These are phyloP conservation scores for Fusarium compactum DNA, from an alignment of 2,329 filamentous ascomycete species.

Conservation along the genomic window DNA sequence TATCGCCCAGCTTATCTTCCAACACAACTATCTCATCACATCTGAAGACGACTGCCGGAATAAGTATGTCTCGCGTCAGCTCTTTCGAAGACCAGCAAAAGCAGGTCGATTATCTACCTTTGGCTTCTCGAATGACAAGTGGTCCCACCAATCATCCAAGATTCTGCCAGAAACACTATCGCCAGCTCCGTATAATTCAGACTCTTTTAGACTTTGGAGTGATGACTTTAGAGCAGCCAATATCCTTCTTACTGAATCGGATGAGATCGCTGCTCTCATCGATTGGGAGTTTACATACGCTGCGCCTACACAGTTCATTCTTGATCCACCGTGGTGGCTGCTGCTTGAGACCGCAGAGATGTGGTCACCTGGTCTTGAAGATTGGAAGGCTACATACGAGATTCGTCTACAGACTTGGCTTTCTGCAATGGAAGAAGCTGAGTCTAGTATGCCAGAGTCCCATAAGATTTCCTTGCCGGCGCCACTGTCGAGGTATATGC, in stretches of 20 bases:
- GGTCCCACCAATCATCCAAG: conserved; percentile 46
- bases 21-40: conserved; percentile 55
- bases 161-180: conserved; percentile 10
- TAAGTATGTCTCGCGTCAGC: conserved; percentile 57
- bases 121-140: conserved; percentile 48
- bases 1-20: conserved; percentile 54
- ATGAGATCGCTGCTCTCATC: conserved; percentile 44
- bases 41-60: conserved; percentile 56
- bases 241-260: conserved; percentile 48
- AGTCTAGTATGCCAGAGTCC: fast-evolving
- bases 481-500: neutral
- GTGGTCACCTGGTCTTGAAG: neutral
- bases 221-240: conserved; percentile 53
- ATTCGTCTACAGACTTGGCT: neutral
- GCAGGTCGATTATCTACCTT: conserved; percentile 46
- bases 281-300: conserved; percentile 57
- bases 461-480: neutral
- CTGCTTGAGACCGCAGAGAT: neutral
- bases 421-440: neutral
- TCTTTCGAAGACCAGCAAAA: conserved; percentile 54
- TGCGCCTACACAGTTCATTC: conserved; percentile 51
- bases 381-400: neutral
- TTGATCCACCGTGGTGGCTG: conserved; percentile 47
- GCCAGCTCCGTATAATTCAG: conserved; percentile 36
- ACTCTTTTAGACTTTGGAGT: conserved; percentile 45